A percentile compares a stretch with the other conserved stretches of the same genome.
Conservation (phyloP, 306 rosid genomes). For the Begonia fuchsioides region DNA sequence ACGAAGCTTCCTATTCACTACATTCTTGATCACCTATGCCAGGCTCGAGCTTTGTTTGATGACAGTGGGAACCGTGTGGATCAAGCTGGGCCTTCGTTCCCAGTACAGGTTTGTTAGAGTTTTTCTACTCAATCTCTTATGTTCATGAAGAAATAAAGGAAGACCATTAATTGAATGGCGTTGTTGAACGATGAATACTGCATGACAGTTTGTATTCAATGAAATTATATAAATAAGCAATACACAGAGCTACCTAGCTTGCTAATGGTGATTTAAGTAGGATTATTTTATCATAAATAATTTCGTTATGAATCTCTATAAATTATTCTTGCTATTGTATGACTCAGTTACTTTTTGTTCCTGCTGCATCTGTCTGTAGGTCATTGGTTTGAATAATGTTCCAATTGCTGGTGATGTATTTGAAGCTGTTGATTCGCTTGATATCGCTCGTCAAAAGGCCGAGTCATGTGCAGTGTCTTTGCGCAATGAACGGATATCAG, state of each 20-base stretch:
- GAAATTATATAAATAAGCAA: too few species aligned
- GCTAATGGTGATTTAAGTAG: too few species aligned
- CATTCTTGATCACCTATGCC: conserved; percentile 1
- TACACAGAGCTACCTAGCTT: too few species aligned
- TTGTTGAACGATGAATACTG: too few species aligned
- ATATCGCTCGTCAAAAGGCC: conserved; percentile 84
- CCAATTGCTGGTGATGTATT: conserved; percentile 90
- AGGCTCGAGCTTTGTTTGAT: conserved; percentile 96
- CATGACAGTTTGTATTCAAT: too few species aligned
- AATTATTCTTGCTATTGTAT: too few species aligned
- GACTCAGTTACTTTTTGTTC: background rate
- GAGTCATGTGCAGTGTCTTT: conserved; percentile 60
- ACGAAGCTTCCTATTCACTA: too few species aligned
- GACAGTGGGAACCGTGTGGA: conserved; percentile 72
- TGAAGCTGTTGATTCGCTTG: conserved; percentile 75
- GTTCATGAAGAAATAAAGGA: too few species aligned
- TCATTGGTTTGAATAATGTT: conserved; percentile 82
- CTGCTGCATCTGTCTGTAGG: conserved; percentile 28
- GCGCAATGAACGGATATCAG: conserved; percentile 70
- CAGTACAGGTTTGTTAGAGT: conserved; percentile 65
- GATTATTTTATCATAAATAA: too few species aligned
- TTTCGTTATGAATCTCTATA: too few species aligned
- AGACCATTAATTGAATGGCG: too few species aligned
- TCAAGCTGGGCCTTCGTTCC: conserved; percentile 77
- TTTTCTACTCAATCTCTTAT: too few species aligned